These are phyloP conservation scores for Boletus subcaerulescens DNA, from an alignment of 768 basidiomycete species.

Conservation along the genomic window DNA sequence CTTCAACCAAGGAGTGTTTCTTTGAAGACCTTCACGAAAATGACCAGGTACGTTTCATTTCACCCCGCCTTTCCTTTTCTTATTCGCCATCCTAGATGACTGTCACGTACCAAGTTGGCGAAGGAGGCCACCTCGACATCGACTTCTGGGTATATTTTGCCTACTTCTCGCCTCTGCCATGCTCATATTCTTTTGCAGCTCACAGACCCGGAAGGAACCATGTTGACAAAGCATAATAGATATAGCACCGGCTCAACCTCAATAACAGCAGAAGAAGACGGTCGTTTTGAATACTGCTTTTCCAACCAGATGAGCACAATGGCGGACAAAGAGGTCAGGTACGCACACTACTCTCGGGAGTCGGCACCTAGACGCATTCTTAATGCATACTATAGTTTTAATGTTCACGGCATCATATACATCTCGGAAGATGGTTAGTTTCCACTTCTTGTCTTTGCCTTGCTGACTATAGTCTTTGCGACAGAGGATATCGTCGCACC, in stretches of 20 bases:
- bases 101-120: conserved; percentile 97
- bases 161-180: background rate
- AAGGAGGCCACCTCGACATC: conserved; percentile 94
- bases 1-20: conserved; percentile 90
- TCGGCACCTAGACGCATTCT: background rate
- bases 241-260: conserved; percentile 87
- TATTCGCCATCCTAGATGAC: conserved; percentile 70
- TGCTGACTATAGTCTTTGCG: conserved; percentile 1
- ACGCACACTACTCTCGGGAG: background rate
- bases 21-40: conserved; percentile 91
- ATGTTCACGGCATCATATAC: conserved; percentile 96
- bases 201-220: conserved; percentile 64
- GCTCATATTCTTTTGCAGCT: conserved; percentile 49
- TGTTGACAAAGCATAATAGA: conserved; percentile 77
- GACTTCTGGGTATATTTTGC: conserved; percentile 81
- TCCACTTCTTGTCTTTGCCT: background rate
- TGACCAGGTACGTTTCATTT: conserved; percentile 63
- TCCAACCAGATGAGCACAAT: conserved; percentile 98
- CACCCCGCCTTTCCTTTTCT: background rate
- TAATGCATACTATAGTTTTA: conserved; percentile 60
- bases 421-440: conserved; percentile 80
- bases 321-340: conserved; percentile 95
- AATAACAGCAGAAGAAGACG: conserved; percentile 84
- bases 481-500: conserved; percentile 80
- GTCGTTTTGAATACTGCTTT: conserved; percentile 94